A percentile compares a stretch with the other conserved stretches of the same genome.
Conservation (phyloP, 2,329 filamentous ascomycete genomes). For the Colletotrichum caudatum region DNA sequence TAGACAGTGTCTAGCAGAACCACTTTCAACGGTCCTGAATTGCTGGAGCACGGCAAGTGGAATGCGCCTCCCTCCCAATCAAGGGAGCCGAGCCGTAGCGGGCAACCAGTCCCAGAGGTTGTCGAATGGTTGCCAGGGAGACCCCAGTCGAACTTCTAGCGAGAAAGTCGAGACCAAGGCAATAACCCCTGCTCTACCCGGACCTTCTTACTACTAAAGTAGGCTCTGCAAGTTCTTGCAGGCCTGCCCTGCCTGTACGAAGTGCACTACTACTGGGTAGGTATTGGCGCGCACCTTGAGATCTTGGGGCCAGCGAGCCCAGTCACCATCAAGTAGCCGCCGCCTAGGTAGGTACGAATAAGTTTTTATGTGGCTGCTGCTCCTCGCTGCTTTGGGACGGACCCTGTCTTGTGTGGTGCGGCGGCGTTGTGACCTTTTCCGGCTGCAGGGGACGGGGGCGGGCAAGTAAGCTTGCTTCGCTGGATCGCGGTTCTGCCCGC, state of each 20-base stretch:
- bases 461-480: not conserved
- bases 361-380: not conserved
- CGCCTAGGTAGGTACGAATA: too few relatives aligned
- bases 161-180: constrained; percentile 41
- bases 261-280: too few relatives aligned
- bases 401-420: not conserved
- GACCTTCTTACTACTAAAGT: not conserved
- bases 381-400: constrained; percentile 10
- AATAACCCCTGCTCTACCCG: constrained; percentile 11
- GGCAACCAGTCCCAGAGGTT: constrained; percentile 32
- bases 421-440: constrained; percentile 10
- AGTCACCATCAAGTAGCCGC: constrained; percentile 4
- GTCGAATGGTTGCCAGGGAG: constrained; percentile 36
- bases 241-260: not conserved
- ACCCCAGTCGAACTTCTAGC: constrained; percentile 28
- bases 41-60: constrained; percentile 34
- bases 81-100: constrained; percentile 34
- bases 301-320: not conserved
- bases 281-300: constrained; percentile 33
- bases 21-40: constrained; percentile 30
- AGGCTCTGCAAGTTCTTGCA: constrained; percentile 21
- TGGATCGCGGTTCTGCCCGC: constrained; percentile 6
- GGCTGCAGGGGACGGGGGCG: constrained; percentile 6
- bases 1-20: constrained; percentile 22
- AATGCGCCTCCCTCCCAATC: constrained; percentile 17